Conservation (phyloP, 164 flowering plant genomes). For the Akebia trifoliata region DNA sequence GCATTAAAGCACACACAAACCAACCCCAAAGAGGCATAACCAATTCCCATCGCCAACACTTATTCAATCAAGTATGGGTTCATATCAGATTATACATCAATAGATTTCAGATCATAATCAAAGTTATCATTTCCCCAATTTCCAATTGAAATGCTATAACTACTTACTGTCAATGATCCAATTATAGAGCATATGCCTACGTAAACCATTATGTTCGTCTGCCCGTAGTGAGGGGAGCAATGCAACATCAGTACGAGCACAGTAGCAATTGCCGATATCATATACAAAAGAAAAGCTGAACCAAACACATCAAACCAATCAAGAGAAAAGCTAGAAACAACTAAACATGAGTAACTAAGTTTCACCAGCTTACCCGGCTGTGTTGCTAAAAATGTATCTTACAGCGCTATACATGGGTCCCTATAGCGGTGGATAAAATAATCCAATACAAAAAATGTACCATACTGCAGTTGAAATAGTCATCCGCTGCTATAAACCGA, state of each 20-base stretch:
- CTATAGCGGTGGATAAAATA: no score
- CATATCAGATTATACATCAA: not conserved
- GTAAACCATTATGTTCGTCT: slow-evolving; percentile 75
- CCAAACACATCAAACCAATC: slow-evolving; percentile 7
- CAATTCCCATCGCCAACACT: not conserved
- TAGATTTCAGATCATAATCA: no score
- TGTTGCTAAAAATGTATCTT: slow-evolving; percentile 65
- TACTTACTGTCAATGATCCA: slow-evolving; percentile 87
- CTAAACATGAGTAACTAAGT: not conserved
- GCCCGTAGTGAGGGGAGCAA: slow-evolving; percentile 83
- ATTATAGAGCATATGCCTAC: slow-evolving; percentile 79
- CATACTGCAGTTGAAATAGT: no score
- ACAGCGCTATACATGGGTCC: no score
- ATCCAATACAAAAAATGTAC: no score
- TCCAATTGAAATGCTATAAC: not conserved
- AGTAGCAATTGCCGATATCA: slow-evolving; percentile 59
- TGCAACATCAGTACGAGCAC: slow-evolving; percentile 63
- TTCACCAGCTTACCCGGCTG: slow-evolving; percentile 56
- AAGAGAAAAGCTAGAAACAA: not conserved
- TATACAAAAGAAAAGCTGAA: slow-evolving; percentile 85
- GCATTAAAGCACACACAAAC: not conserved
- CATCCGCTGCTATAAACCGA: no score
- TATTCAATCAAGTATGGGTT: not conserved
- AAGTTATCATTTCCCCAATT: no score
- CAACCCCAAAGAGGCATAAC: not conserved